Evolutionary conservation across 176 grass and related monocot species (phyloP).

Genomic region (Areca catechu): DNA sequence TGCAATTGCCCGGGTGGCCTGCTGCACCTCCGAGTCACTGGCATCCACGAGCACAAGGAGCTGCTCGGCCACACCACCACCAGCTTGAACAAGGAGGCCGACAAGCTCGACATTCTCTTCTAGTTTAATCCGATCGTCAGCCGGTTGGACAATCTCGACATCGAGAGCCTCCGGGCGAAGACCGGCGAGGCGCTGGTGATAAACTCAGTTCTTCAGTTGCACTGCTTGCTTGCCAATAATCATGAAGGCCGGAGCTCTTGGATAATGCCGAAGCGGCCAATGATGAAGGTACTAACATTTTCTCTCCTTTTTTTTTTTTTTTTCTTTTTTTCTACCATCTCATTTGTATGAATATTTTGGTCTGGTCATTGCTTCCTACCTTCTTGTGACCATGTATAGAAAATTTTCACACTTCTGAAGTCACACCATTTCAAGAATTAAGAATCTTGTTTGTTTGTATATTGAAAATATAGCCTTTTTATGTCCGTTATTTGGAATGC

Average conservation of each 20-base stretch:
- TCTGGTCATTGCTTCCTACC: no score
- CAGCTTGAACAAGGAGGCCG: conserved; percentile 65
- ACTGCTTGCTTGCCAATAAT: conserved; percentile 42
- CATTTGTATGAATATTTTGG: no score
- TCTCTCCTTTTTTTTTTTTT: no score
- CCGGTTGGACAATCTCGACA: conserved; percentile 44
- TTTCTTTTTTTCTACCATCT: background rate
- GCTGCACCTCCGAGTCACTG: conserved; percentile 73
- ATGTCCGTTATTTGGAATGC: no score
- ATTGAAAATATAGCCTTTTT: no score
- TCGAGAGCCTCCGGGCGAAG: conserved; percentile 66
- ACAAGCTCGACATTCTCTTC: conserved; percentile 79
- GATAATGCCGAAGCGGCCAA: no score
- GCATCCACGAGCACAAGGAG: conserved; percentile 45
- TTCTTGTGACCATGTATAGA: no score
- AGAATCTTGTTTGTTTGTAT: no score
- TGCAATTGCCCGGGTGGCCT: conserved; percentile 59
- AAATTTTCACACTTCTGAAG: no score
- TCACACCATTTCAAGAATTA: no score
- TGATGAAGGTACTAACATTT: no score
- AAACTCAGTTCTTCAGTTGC: conserved; percentile 62
- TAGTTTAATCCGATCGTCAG: conserved; percentile 66
- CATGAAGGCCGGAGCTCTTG: background rate
- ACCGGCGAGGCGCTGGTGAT: conserved; percentile 82
- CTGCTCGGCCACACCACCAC: conserved; percentile 41